Base-by-base conservation (phyloP, 106 monocot species). In the Acanthochlamys bracteata region DNA sequence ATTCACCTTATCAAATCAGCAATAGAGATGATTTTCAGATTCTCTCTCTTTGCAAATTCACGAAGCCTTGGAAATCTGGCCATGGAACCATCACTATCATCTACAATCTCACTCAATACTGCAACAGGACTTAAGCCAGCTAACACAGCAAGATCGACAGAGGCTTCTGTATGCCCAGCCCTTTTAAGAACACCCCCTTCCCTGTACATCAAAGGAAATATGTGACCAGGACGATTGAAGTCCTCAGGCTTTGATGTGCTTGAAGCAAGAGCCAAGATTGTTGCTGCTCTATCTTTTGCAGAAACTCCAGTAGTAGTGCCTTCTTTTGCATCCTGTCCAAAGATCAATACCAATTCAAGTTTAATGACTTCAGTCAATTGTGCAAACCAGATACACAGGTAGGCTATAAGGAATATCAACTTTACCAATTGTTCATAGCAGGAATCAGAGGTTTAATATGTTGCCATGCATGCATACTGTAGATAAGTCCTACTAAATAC, bases 221-320 rank as follows among this genome's bases (percentile, higher is more conserved):
- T 73, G 64, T 78, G 78, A 14, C 78, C 78, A 51, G 78, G 78
- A 13, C 78, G 73, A 40, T 78, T 78, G 64, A 78, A 78, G 68
- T 73, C 78, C 63, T 78, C 73, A 52, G 78, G 63, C 33, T 63
- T 68, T 64, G 78, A 78, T 15, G 60, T 7, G 14, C 63, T 55
- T 46, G 78, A 78, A 47, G 78, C 56, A 16, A 78, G 78, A 73
- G 73, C 63, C 24, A 69, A 52, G 41, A 78, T 72, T 11, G 78
- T 78, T 11, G 42, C 59, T 58, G 78, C 78, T 33, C 78, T 78
- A 53, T 78, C 78, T 57, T 63, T 69, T 10, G 78, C 78, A 73
- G 78, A 78, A 52, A 78, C 78, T 42, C 78, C 78, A 59, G 78
- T 78, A 2, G 73, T 73, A 40, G 78, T 78, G 12, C 73, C 73